A percentile compares a stretch with the other conserved stretches of the same genome.
These are phyloP conservation scores for Pterula multifida DNA, from an alignment of 1,284 basidiomycete genomes.

Conservation along the genomic window DNA sequence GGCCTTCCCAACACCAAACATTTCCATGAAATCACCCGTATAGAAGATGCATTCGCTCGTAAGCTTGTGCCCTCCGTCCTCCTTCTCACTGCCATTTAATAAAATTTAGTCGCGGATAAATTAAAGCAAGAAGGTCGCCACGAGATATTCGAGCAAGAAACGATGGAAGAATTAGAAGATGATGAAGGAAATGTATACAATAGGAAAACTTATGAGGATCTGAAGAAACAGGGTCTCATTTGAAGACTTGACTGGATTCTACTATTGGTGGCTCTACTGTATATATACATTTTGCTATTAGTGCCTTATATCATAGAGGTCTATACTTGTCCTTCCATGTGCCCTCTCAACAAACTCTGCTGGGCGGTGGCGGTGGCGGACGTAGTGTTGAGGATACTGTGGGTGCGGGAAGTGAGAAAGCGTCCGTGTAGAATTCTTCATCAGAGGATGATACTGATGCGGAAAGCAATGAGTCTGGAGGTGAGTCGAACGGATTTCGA, in stretches of 20 bases:
- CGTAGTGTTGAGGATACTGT: constrained; percentile 25
- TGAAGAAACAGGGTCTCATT: constrained; percentile 86
- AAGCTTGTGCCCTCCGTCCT: constrained; percentile 20
- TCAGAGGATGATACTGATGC: constrained; percentile 72
- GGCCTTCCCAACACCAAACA: constrained; percentile 98
- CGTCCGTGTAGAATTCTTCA: constrained; percentile 67
- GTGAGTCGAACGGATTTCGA: constrained; percentile 59
- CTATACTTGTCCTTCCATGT: background rate
- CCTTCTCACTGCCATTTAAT: constrained; percentile 3
- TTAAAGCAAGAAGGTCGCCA: constrained; percentile 88
- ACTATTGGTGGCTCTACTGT: background rate
- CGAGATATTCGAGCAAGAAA: constrained; percentile 84
- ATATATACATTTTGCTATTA: background rate
- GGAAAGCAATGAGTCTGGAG: constrained; percentile 46
- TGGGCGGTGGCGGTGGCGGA: constrained; percentile 24
- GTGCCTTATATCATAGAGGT: background rate
- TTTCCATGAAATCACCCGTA: constrained; percentile 96
- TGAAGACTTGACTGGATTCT: constrained; percentile 21
- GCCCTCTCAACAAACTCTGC: background rate
- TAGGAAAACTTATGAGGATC: constrained; percentile 81
- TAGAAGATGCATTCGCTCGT: constrained; percentile 92
- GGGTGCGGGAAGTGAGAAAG: constrained; percentile 49
- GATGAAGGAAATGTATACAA: constrained; percentile 95
- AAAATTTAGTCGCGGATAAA: constrained; percentile 76
- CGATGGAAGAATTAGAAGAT: constrained; percentile 94